These are phyloP conservation scores for Basidioascus undulatus DNA, from an alignment of 768 basidiomycete genomes.

Conservation along the genomic window DNA sequence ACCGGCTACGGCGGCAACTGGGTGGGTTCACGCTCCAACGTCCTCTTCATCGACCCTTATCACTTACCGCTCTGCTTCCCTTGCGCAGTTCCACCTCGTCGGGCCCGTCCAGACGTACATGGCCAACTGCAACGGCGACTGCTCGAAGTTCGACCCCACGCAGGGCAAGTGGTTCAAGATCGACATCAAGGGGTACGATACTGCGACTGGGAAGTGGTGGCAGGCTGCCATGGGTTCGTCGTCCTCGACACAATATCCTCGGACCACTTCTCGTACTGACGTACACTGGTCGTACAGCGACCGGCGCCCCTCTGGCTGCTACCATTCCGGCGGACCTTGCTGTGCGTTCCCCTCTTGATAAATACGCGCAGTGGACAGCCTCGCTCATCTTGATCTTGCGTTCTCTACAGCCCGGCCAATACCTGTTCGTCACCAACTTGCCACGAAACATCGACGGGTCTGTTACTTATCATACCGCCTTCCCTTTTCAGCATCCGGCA, in stretches of 20 bases:
- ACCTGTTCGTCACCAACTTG: constrained; percentile 45
- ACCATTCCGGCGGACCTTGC: neutral
- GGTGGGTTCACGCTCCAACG: too few relatives aligned
- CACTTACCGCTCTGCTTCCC: constrained; percentile 1
- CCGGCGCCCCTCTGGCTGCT: neutral
- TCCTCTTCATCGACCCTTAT: too few relatives aligned
- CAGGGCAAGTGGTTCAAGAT: constrained; percentile 54
- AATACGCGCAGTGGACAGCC: constrained; percentile 20
- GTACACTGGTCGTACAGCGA: neutral
- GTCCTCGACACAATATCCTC: constrained; percentile 28
- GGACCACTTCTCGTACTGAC: neutral
- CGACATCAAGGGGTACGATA: constrained; percentile 26
- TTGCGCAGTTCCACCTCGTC: constrained; percentile 31
- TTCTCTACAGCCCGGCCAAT: constrained; percentile 37
- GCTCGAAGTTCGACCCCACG: constrained; percentile 34
- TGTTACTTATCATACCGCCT: neutral
- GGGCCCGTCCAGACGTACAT: constrained; percentile 56
- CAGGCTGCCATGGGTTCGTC: constrained; percentile 27
- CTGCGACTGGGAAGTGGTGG: constrained; percentile 13
- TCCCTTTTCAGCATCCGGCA: neutral
- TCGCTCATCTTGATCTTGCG: constrained; percentile 16
- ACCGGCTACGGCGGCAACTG: too few relatives aligned
- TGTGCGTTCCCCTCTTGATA: neutral
- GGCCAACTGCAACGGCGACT: constrained; percentile 33
- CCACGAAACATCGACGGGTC: neutral